These are phyloP conservation scores for Rostrohypoxylon terebratum DNA, from an alignment of 495 filamentous ascomycete genomes.

Conservation along the genomic window DNA sequence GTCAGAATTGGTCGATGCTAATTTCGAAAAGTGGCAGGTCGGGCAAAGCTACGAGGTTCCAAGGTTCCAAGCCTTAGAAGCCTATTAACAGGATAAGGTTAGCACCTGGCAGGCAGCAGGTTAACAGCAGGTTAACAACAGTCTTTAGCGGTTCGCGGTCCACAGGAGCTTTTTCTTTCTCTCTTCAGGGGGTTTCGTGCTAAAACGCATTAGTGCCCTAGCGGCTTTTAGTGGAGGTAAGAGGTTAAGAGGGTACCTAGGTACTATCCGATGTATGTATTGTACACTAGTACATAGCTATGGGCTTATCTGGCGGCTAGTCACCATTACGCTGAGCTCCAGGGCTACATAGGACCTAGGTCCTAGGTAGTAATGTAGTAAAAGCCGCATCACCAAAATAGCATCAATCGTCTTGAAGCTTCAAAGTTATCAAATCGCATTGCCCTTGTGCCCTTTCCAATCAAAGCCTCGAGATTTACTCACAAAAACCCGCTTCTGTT, in stretches of 20 bases:
- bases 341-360: too few relatives aligned
- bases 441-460: background rate
- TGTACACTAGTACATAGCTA: too few relatives aligned
- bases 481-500: background rate
- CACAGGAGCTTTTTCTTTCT: constrained; percentile 3
- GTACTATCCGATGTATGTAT: too few relatives aligned
- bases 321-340: constrained; percentile 1
- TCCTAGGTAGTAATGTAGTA: background rate
- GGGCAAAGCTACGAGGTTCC: constrained; percentile 11
- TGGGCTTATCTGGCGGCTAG: background rate
- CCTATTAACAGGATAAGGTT: background rate
- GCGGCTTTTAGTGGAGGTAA: background rate
- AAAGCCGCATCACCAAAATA: constrained; percentile 6
- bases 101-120: too few relatives aligned
- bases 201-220: background rate
- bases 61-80: constrained; percentile 14
- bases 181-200: background rate
- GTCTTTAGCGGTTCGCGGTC: constrained; percentile 1
- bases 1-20: constrained; percentile 45
- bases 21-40: constrained; percentile 43
- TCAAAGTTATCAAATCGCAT: background rate
- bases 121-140: too few relatives aligned
- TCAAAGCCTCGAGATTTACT: background rate
- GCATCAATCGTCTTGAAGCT: background rate
- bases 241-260: background rate